Percentiles rank a stretch among this genome's conserved stretches.
phyloP scores from a whole-genome alignment of 1,284 basidiomycete genomes.

The Ustilago esculenta region DNA sequence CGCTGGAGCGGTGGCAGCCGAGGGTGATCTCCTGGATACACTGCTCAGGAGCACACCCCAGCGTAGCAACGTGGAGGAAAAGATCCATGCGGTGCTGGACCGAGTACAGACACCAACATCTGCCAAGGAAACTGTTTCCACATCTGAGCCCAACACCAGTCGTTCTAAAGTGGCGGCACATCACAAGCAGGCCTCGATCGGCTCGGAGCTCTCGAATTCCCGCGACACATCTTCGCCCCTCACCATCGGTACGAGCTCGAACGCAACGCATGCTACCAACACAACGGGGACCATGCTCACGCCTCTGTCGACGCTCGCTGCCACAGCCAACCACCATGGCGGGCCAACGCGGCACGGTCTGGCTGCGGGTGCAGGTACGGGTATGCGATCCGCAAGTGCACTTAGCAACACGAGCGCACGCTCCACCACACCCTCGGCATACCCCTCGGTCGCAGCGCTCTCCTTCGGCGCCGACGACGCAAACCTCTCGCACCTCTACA shows the following conservation, averaged over 20 bases:
- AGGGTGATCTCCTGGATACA: conserved; percentile 45
- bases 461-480: conserved; percentile 44
- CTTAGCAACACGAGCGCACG: too few relatives aligned
- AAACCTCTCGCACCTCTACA: conserved; percentile 54
- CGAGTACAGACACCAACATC: conserved; percentile 28
- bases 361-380: too few relatives aligned
- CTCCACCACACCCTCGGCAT: conserved; percentile 22
- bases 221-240: conserved; percentile 40
- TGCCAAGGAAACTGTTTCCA: too few relatives aligned
- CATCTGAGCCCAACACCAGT: too few relatives aligned
- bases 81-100: conserved; percentile 54
- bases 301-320: conserved; percentile 36
- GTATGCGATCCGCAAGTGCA: conserved; percentile 18
- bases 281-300: conserved; percentile 46
- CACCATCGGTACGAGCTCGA: conserved; percentile 39
- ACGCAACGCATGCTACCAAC: conserved; percentile 33
- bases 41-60: conserved; percentile 22
- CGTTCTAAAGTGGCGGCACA: conserved; percentile 21
- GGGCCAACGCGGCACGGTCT: too few relatives aligned
- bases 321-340: too few relatives aligned
- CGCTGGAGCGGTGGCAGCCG: background rate
- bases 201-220: conserved; percentile 35
- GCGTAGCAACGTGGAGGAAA: conserved; percentile 39
- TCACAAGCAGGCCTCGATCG: conserved; percentile 43
- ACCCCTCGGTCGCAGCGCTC: conserved; percentile 26